Conservation (phyloP, 2,329 filamentous ascomycete species). For the Ceratocystis smalleyi region DNA sequence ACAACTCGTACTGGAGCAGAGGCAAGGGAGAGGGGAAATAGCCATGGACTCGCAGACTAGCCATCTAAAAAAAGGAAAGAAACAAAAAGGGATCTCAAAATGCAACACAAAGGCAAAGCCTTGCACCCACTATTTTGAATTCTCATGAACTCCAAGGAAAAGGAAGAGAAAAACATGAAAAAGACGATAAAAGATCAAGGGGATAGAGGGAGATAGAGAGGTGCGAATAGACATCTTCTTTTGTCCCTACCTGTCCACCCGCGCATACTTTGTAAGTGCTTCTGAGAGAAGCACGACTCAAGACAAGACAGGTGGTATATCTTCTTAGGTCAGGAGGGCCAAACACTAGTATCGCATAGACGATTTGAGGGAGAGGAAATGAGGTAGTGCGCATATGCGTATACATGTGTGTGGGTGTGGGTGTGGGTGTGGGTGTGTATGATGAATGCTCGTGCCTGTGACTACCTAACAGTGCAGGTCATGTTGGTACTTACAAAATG, state of each 20-base stretch:
- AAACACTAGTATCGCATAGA: neutral
- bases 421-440: neutral
- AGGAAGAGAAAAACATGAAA: neutral
- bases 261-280: neutral
- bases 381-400: neutral
- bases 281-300: neutral
- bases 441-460: neutral
- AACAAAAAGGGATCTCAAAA: constrained; percentile 2
- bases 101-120: neutral
- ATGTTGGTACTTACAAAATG: neutral
- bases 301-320: too few species aligned
- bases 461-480: neutral
- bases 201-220: neutral
- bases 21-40: neutral
- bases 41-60: too few species aligned
- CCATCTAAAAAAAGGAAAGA: neutral
- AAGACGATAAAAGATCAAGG: neutral
- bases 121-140: neutral
- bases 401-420: neutral
- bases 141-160: neutral
- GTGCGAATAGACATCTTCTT: neutral
- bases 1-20: neutral
- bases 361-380: neutral
- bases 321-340: neutral
- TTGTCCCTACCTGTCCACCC: neutral